A percentile compares a stretch with the other conserved stretches of the same genome.
These are phyloP conservation scores for Hypomontagnella submonticulosa DNA, from an alignment of 495 filamentous ascomycete genomes.

Conservation along the genomic window DNA sequence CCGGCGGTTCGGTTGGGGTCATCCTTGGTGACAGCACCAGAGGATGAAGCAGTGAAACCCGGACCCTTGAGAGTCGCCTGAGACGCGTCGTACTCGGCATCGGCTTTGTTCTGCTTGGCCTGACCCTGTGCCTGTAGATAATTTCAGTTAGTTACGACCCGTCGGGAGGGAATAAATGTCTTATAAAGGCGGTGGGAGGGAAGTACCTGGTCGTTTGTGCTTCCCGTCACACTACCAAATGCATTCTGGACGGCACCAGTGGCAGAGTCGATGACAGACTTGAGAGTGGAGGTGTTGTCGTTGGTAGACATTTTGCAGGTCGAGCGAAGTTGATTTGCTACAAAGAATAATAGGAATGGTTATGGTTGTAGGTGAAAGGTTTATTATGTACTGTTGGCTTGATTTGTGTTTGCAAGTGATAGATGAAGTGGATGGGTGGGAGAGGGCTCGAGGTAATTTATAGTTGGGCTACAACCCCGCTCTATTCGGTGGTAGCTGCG, in stretches of 20 bases:
- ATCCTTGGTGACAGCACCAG: constrained; percentile 78
- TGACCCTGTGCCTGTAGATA: constrained; percentile 60
- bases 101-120: constrained; percentile 67
- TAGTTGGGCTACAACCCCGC: not conserved
- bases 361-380: no score
- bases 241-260: constrained; percentile 76
- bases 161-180: not conserved
- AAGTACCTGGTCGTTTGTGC: constrained; percentile 71
- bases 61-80: constrained; percentile 78
- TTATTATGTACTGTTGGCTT: no score
- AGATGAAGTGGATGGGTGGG: not conserved
- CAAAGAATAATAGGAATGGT: no score
- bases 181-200: not conserved
- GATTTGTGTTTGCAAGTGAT: constrained; percentile 3
- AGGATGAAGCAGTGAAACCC: constrained; percentile 71
- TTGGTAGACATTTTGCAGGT: constrained; percentile 66
- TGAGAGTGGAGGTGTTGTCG: constrained; percentile 78
- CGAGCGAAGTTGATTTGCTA: not conserved
- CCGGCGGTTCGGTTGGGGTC: constrained; percentile 76
- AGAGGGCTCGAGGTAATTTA: constrained; percentile 9
- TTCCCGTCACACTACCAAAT: constrained; percentile 80
- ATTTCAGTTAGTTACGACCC: constrained; percentile 22
- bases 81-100: constrained; percentile 73
- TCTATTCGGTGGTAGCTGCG: not conserved
- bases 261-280: constrained; percentile 85